Evolutionary conservation across 176 grass and related monocot genomes (phyloP), one percentile per base, ranked within the genome.

Genomic region (Olyra latifolia): DNA sequence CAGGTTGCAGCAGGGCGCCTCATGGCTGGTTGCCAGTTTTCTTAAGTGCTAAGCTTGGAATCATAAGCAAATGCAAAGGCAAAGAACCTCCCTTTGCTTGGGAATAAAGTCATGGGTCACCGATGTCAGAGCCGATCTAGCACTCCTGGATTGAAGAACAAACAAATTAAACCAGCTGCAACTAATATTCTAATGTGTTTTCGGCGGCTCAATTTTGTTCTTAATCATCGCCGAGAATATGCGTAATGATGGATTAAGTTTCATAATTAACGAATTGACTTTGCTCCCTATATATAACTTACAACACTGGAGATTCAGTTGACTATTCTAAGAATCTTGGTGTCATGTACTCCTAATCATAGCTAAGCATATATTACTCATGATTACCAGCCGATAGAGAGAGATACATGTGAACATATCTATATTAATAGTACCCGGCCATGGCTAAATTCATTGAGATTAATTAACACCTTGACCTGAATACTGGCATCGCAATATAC

Each of bases 21-120:
- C 10, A 25, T 14, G 64, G n/a, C 24, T 14, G 64, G n/a, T 17
- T 53, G 50, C 50, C 25, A 61, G 80, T 91, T 91, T 91, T 85
- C 85, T 91, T 91, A 64, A 72, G 23, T 61, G 75, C 78, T 71
- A 91, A 91, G 89, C 52, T 81, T 91, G 67, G 85, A 87, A 91
- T 82, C 81, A 66, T 35, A 84, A 88, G 73, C 76, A 80, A 80
- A 78, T 67, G 46, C 66, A 81, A 80, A 72, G 77, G 45, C 67
- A 76, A 82, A 55, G 69, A 69, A 35, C 28, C 64, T 44, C 66
- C 45, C 54, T 85, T 91, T 84, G 41, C 14, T 68, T 70, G 75
- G 57, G 73, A 88, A 87, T 88, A 91, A 82, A 84, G 88, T 66
- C 72, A 82, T 86, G 29, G 29, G 85, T 53, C 50, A 63, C 44